Evolutionary conservation across 305 asterid genomes (phyloP), one percentile per base, ranked within the genome.

Genomic region (Stenogyne calaminthoides): DNA sequence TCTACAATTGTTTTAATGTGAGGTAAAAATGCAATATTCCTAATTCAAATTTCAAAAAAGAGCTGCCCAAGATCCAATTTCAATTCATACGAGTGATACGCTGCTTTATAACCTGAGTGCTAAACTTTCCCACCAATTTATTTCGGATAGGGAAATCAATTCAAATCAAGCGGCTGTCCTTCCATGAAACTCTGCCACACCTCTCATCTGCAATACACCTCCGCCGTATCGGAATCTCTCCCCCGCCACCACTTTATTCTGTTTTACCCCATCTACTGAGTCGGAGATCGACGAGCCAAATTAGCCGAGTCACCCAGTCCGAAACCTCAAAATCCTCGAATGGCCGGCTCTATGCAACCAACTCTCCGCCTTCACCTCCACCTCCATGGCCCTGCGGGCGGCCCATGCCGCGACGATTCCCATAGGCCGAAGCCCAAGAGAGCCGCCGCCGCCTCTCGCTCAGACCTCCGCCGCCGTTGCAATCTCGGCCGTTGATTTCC

Each of bases 261-360:
- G 58, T 72, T 39, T 76, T 14, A 40, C 81, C 77, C 40, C 74
- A 67, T 82, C 93, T 34, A 37, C 83, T 74, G 83, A 76, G 64
- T 82, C 87, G 57, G 72, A 58, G 61, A 58, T 61, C 82, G 74
- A 4, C 80, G 82, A 39, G 40, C 76, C 82, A 70, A 80, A 44
- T 83, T 85, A 63, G 87, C 89, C 8, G 86, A 87, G 56, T 84
- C 96, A 22, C 96, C 57, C 96, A 91, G 67, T 77, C 86, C 76
- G 97, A 88, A 67, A 86, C 14, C 92, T 94, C 72, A 82, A 81
- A 61, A 84, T 86, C 69, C 92, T 94, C 44, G 96, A 94, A 90
- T 94, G 99, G 99, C 97, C 99, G 10, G 85, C 93, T 65, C 82
- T 94, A 12, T 94, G 99, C 85, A 72, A 76, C 36, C 99, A 94